These are phyloP conservation scores for Iris macrosiphon DNA, from an alignment of 106 monocot species.

Conservation along the genomic window DNA sequence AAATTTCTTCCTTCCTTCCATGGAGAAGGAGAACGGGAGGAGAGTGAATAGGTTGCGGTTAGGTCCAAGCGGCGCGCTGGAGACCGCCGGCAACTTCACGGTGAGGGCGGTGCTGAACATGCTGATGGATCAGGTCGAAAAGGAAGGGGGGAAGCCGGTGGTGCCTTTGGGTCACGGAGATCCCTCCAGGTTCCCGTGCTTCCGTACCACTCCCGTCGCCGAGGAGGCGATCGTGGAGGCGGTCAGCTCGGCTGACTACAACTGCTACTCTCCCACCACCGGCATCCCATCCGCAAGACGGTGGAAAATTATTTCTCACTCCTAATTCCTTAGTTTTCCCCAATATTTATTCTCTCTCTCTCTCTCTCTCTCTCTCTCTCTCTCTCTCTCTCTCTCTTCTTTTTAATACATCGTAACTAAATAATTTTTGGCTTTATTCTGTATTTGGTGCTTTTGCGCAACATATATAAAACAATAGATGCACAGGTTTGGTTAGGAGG, in stretches of 20 bases:
- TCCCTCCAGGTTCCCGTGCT: slow-evolving; percentile 4
- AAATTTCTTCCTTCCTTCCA: no score
- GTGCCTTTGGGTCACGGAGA: slow-evolving; percentile 8
- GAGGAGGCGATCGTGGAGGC: slow-evolving; percentile 5
- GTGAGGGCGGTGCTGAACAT: background rate
- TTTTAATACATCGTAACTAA: no score
- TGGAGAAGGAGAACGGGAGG: no score
- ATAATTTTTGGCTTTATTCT: no score
- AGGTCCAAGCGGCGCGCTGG: background rate
- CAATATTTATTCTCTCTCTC: no score
- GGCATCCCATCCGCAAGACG: slow-evolving; percentile 1
- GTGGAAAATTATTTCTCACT: background rate
- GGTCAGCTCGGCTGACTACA: slow-evolving; percentile 1
- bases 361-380: no score
- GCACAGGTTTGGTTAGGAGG: no score
- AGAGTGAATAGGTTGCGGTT: background rate
- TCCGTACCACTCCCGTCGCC: slow-evolving; percentile 1
- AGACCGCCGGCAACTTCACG: background rate
- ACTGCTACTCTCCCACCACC: slow-evolving; percentile 2
- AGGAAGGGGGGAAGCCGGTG: background rate
- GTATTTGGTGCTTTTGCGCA: no score
- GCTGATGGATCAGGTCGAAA: background rate
- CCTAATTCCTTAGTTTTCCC: no score
- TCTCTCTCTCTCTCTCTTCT: no score
- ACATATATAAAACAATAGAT: no score